Evolutionary conservation across 1,284 basidiomycete genomes (phyloP), one percentile per base, ranked within the genome.

Genomic region (Rhizopogon parksii): DNA sequence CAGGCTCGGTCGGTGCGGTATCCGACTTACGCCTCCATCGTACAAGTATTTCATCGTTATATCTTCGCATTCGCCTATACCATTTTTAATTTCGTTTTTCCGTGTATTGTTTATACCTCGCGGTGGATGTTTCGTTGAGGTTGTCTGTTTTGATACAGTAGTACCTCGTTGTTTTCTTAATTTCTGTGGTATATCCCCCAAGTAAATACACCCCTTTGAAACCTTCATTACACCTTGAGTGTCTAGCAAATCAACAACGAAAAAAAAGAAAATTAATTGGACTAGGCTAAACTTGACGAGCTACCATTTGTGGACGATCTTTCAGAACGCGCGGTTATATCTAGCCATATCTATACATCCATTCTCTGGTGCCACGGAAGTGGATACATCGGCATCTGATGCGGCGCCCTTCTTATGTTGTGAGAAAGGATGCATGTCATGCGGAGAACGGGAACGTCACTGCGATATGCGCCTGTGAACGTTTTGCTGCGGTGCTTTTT

Each of bases 51-150:
- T 37, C 36, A 40, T 51, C 49, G 50, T 45, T 57, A 50, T 42
- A 14, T 57, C 37, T 43, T 49, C 27, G 43, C 47, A 58, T 45
- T 25, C 48, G 6, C 30, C 30, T 64, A 60, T 60, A 60, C 59
- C 59, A 53, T 43, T 55, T 57, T 65, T 65, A 63, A 65, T 49
- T 5, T 34, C 12, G 27, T 2, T 36, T 61, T 37, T 53, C 42
- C 40, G 36, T 34, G 55, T 59, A 56, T 39, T 64, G 62, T 60
- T 50, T 53, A 62, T 62, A 64, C 47, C 54, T 24, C 49, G 36
- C 9, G 21, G 8, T 19, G 53, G 25, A 38, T 36, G 42, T 19
- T 24, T 24, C n/a, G 36, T 36, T 32, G 36, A 40, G 61, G 47
- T 59, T 55, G 38, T 59, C 42, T 57, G 52, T 43, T 32, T 39